Percentiles rank a stretch among this genome's conserved stretches.
These are phyloP conservation scores for Suillus weaverae DNA, from an alignment of 768 basidiomycete species.

Conservation along the genomic window DNA sequence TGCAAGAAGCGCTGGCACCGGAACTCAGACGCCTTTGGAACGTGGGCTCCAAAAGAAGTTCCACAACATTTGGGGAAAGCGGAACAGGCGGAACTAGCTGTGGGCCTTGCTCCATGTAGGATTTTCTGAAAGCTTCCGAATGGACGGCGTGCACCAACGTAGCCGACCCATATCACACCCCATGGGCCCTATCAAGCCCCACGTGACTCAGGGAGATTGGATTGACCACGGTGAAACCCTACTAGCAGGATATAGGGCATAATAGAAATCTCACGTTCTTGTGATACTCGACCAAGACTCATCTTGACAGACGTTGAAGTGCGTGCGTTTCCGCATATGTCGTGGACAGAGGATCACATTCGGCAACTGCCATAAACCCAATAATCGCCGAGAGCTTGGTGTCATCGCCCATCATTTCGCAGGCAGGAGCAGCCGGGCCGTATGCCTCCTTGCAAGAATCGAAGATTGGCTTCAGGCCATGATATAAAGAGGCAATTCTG, in stretches of 20 bases:
- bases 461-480: background rate
- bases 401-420: background rate
- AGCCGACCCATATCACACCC: background rate
- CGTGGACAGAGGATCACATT: background rate
- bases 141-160: background rate
- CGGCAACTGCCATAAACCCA: background rate
- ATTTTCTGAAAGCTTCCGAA: no score
- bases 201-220: background rate
- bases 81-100: background rate
- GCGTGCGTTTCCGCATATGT: background rate
- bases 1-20: background rate
- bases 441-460: constrained; percentile 1
- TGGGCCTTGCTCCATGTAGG: background rate
- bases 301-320: background rate
- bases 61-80: background rate
- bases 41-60: background rate
- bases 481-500: background rate
- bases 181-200: background rate
- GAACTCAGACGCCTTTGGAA: background rate
- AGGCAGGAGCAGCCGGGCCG: background rate
- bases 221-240: background rate
- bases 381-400: background rate
- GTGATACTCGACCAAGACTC: background rate
- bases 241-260: background rate
- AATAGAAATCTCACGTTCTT: background rate